These are phyloP conservation scores for Isatis tinctoria DNA, from an alignment of 345 rosid genomes.

Conservation along the genomic window DNA sequence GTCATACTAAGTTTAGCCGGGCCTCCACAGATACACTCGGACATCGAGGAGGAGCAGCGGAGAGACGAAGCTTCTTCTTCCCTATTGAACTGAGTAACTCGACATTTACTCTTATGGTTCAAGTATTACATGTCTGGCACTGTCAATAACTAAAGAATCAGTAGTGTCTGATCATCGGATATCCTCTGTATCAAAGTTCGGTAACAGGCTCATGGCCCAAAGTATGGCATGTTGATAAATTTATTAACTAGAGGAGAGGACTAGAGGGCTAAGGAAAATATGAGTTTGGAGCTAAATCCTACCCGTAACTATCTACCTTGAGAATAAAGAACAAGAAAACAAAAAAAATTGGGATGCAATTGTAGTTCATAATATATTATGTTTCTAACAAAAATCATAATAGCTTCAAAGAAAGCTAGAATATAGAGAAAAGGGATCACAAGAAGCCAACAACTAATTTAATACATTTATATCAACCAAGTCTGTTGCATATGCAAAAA, in stretches of 20 bases:
- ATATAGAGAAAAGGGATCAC: neutral
- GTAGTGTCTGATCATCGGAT: neutral
- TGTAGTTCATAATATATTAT: neutral
- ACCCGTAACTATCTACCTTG: neutral
- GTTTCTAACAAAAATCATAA: constrained; percentile 1
- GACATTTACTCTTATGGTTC: constrained; percentile 2
- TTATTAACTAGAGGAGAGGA: neutral
- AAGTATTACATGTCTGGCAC: neutral
- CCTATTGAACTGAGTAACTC: constrained; percentile 34
- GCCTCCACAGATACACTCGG: constrained; percentile 49
- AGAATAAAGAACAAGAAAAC: neutral
- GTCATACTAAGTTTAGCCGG: constrained; percentile 77
- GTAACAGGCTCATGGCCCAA: constrained; percentile 19
- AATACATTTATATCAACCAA: constrained; percentile 9
- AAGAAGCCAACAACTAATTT: constrained; percentile 5
- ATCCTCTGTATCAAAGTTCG: constrained; percentile 13
- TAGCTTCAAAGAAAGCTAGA: constrained; percentile 2
- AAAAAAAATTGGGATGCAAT: neutral
- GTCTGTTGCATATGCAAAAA: neutral
- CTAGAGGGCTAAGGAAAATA: neutral
- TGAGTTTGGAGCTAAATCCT: neutral
- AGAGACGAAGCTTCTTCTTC: constrained; percentile 38
- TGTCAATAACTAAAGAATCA: constrained; percentile 3
- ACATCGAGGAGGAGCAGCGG: constrained; percentile 20
- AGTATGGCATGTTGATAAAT: constrained; percentile 5